Evolutionary conservation across 306 rosid species (phyloP).

Genomic region (Dryas octopetala): DNA sequence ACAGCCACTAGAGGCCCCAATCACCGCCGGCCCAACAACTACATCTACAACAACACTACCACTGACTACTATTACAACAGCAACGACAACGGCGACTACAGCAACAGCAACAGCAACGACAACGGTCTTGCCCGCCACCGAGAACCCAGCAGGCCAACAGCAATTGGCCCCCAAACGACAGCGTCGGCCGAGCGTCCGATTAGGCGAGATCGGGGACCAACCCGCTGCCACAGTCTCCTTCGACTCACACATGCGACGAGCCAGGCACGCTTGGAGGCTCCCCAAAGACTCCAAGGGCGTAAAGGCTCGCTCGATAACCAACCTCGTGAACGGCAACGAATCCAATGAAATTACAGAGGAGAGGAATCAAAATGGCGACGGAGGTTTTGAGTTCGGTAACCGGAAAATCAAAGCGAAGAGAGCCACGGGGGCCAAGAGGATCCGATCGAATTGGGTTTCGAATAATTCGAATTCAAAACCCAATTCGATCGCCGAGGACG

Average conservation of each 20-base stretch:
- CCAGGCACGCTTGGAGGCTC: conserved; percentile 43
- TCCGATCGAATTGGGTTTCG: conserved; percentile 43
- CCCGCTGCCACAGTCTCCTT: conserved; percentile 36
- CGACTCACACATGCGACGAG: conserved; percentile 48
- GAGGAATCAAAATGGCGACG: conserved; percentile 33
- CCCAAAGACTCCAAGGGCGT: conserved; percentile 42
- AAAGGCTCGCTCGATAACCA: conserved; percentile 50
- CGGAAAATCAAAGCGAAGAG: conserved; percentile 53
- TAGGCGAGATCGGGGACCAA: conserved; percentile 74
- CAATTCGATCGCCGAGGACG: conserved; percentile 22
- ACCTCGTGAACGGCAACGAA: conserved; percentile 47
- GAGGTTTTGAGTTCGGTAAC: conserved; percentile 32
- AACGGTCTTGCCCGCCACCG: conserved; percentile 20
- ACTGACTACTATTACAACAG: neutral
- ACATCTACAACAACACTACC: neutral
- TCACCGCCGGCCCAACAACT: conserved; percentile 28
- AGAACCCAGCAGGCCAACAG: conserved; percentile 22
- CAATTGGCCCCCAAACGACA: conserved; percentile 54
- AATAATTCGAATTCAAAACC: conserved; percentile 23
- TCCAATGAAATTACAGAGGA: conserved; percentile 27
- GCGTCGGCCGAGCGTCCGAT: conserved; percentile 74
- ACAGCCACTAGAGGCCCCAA: conserved; percentile 42
- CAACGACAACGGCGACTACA: conserved; percentile 14
- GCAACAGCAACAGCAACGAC: neutral
- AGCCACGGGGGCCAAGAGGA: conserved; percentile 44